These are phyloP conservation scores for Medicago arabica DNA, from an alignment of 306 rosid species.

Conservation along the genomic window DNA sequence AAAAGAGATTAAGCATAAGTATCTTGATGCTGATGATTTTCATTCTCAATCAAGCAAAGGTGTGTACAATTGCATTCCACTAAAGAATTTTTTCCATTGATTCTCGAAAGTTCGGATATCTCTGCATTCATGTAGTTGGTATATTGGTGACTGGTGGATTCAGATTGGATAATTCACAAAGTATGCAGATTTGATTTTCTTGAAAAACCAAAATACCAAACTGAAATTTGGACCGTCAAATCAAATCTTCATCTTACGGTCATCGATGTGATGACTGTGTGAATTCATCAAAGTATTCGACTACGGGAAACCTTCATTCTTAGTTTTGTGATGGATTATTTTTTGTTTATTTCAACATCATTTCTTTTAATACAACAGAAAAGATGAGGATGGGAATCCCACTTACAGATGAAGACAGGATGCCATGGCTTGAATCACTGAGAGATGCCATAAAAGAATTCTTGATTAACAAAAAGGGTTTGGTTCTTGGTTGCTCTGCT, in stretches of 20 bases:
- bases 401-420: slow-evolving; percentile 75
- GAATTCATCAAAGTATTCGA: background rate
- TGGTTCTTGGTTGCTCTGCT: slow-evolving; percentile 84
- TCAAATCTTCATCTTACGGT: background rate
- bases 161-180: background rate
- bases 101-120: background rate
- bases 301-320: background rate
- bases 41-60: slow-evolving; percentile 86
- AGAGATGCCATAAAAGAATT: slow-evolving; percentile 46
- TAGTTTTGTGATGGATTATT: background rate
- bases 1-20: slow-evolving; percentile 51
- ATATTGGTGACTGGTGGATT: background rate
- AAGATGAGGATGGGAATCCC: slow-evolving; percentile 82
- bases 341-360: background rate
- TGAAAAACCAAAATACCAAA: too few species aligned
- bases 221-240: background rate
- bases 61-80: background rate
- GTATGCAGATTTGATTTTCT: background rate
- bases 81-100: background rate
- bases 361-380: slow-evolving; percentile 49
- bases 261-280: background rate
- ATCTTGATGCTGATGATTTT: slow-evolving; percentile 89
- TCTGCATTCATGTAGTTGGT: background rate
- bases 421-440: slow-evolving; percentile 84
- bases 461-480: slow-evolving; percentile 39